Conservation (phyloP, 2,329 filamentous ascomycete genomes). For the Aspergillus fumigatiaffinis region DNA sequence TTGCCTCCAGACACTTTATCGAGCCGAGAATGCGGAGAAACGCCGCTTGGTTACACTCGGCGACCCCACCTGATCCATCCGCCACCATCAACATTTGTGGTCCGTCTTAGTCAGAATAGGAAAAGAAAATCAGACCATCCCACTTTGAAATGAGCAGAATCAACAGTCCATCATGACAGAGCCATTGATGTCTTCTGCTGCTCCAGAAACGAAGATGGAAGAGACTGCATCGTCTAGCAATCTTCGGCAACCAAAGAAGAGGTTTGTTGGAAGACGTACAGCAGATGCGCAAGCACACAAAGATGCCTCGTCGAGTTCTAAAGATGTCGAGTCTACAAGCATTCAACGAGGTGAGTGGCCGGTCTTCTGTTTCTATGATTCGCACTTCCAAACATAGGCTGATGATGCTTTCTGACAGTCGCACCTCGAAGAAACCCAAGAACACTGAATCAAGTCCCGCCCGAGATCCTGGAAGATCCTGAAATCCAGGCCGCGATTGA, state of each 20-base stretch:
- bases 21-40: constrained; percentile 27
- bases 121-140: constrained; percentile 11
- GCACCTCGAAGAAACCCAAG: constrained; percentile 69
- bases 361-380: constrained; percentile 7
- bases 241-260: constrained; percentile 74
- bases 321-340: constrained; percentile 60
- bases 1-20: not conserved
- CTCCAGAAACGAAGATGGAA: constrained; percentile 6
- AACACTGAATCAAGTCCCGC: constrained; percentile 85
- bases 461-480: constrained; percentile 77
- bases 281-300: constrained; percentile 55
- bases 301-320: constrained; percentile 54
- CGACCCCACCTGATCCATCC: constrained; percentile 17
- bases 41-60: constrained; percentile 6
- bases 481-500: constrained; percentile 83
- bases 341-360: constrained; percentile 36
- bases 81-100: constrained; percentile 2
- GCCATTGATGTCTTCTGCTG: not conserved
- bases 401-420: constrained; percentile 45
- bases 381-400: not conserved
- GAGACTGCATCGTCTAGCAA: not conserved
- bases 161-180: not conserved
- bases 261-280: constrained; percentile 81
- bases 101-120: constrained; percentile 11
- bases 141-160: constrained; percentile 3